Evolutionary conservation across 805 yeast genomes (phyloP).

Genomic region (Candida hungchunana): DNA sequence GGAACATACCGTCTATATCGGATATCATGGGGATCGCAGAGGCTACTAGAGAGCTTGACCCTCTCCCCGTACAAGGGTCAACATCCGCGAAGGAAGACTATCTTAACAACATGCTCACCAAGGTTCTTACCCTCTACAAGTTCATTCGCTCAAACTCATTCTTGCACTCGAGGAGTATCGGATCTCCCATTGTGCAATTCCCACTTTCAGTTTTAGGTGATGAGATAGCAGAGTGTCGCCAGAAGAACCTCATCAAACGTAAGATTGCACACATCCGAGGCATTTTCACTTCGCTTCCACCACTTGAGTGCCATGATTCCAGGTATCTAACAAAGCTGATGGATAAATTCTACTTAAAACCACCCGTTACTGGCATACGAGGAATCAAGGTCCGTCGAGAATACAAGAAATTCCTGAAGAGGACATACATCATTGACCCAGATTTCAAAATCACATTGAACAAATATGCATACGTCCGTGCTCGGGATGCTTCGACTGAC

Average conservation of each 20-base stretch:
- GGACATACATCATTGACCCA: slow-evolving; percentile 18
- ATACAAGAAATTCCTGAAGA: slow-evolving; percentile 23
- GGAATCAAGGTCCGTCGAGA: slow-evolving; percentile 15
- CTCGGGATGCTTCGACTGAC: slow-evolving; percentile 5
- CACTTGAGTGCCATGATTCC: slow-evolving; percentile 18
- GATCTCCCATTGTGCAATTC: slow-evolving; percentile 14
- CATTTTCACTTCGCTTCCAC: slow-evolving; percentile 17
- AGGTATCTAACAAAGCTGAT: slow-evolving; percentile 14
- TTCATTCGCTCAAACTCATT: slow-evolving; percentile 11
- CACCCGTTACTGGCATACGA: background rate
- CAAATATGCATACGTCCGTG: slow-evolving; percentile 19
- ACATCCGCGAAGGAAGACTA: slow-evolving; percentile 7
- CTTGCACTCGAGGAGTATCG: slow-evolving; percentile 19
- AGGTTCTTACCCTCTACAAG: slow-evolving; percentile 19
- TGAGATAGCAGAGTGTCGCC: slow-evolving; percentile 19
- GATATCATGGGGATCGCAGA: slow-evolving; percentile 1
- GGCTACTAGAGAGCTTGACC: background rate
- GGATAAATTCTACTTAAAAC: slow-evolving; percentile 11
- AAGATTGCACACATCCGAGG: slow-evolving; percentile 20
- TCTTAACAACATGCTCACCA: slow-evolving; percentile 16
- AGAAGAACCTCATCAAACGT: slow-evolving; percentile 19
- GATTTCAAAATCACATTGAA: slow-evolving; percentile 13
- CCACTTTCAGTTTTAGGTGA: slow-evolving; percentile 22
- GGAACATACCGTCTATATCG: slow-evolving; percentile 12
- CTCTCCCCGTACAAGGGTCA: slow-evolving; percentile 6